These are phyloP conservation scores for Metahyphopichia silvanorum DNA, from an alignment of 805 yeast genomes.

Conservation along the genomic window DNA sequence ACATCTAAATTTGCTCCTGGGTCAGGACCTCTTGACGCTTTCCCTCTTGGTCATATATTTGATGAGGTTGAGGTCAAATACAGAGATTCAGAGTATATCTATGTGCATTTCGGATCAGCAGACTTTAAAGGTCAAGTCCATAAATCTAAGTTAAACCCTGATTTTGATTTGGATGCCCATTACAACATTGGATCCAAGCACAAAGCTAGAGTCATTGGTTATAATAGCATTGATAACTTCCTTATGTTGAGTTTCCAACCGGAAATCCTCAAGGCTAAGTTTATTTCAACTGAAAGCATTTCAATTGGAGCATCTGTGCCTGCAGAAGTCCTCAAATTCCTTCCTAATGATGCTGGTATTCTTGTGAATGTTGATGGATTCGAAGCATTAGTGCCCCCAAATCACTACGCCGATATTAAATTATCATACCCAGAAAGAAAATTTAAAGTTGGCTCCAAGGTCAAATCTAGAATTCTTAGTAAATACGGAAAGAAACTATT, in stretches of 20 bases:
- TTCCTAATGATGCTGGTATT: conserved; percentile 62
- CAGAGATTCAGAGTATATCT: conserved; percentile 53
- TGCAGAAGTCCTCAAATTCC: conserved; percentile 49
- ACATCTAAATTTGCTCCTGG: conserved; percentile 8
- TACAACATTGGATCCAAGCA: conserved; percentile 66
- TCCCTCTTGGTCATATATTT: conserved; percentile 73
- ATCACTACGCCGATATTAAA: conserved; percentile 81
- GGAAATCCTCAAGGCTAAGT: conserved; percentile 58
- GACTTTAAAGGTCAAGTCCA: conserved; percentile 70
- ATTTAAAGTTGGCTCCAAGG: conserved; percentile 79
- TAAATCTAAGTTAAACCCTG: conserved; percentile 60
- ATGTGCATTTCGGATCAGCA: conserved; percentile 54
- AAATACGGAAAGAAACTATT: conserved; percentile 48
- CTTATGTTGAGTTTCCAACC: conserved; percentile 70
- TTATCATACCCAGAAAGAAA: conserved; percentile 89
- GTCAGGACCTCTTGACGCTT: conserved; percentile 49
- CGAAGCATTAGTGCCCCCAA: conserved; percentile 68
- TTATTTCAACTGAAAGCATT: conserved; percentile 66
- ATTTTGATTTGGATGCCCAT: conserved; percentile 41
- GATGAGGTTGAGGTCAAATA: conserved; percentile 60
- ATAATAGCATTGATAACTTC: conserved; percentile 60
- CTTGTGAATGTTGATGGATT: conserved; percentile 62
- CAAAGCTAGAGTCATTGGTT: conserved; percentile 75
- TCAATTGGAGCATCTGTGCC: conserved; percentile 67
- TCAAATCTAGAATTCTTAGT: conserved; percentile 68